Conservation (phyloP, 305 asterid species). For the Rubia peregrina region DNA sequence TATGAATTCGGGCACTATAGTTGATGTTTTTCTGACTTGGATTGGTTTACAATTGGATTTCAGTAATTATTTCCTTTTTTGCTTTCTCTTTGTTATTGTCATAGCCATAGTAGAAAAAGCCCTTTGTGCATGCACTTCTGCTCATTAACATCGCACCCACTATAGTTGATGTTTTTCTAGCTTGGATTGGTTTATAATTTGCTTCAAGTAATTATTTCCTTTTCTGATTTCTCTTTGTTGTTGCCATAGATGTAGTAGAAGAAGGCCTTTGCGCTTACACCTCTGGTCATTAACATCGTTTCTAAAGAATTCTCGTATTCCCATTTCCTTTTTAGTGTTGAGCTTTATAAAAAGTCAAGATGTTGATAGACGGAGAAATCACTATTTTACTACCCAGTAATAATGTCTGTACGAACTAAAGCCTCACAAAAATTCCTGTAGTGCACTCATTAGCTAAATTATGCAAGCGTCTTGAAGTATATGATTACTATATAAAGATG, state of each 20-base stretch:
- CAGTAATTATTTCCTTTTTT: no score
- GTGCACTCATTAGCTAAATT: background rate
- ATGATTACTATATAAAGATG: background rate
- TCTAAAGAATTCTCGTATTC: background rate
- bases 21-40: no score
- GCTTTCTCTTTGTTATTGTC: no score
- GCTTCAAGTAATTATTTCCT: background rate
- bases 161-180: background rate
- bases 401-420: background rate
- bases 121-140: no score
- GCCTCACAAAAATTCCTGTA: background rate
- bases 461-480: background rate
- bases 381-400: background rate
- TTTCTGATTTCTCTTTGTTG: background rate
- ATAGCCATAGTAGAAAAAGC: no score
- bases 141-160: no score
- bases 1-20: no score
- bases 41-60: no score
- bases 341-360: no score
- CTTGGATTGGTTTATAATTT: constrained; percentile 7
- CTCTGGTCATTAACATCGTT: background rate
- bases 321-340: no score
- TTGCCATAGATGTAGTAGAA: background rate
- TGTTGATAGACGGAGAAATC: background rate
- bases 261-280: background rate